Conservation (phyloP, 176 grass and related monocot species). For the Hordeum vulgare region MorexV3_pseudomolecules_assembly NC_058518.1:434739213-434739712, state of each 20-base stretch:
- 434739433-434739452: constrained; percentile 41
- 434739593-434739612: constrained; percentile 72
- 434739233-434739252: constrained; percentile 34
- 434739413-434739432: constrained; percentile 63
- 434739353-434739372: constrained; percentile 61
- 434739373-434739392: constrained; percentile 51
- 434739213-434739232: constrained; percentile 53
- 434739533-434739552: constrained; percentile 46
- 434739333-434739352: constrained; percentile 64
- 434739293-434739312: constrained; percentile 35
- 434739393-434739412: constrained; percentile 56
- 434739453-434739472: constrained; percentile 50
- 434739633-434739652: constrained; percentile 77
- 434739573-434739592: constrained; percentile 83
- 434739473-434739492: constrained; percentile 75
- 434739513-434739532: constrained; percentile 62
- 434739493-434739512: constrained; percentile 67
- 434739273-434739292: constrained; percentile 16
- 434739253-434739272: background rate
- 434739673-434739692: constrained; percentile 50
- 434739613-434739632: constrained; percentile 69
- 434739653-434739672: constrained; percentile 84
- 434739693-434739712: constrained; percentile 39
- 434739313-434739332: constrained; percentile 45
- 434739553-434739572: constrained; percentile 74